phyloP scores from a whole-genome alignment of 208 protist genomes.

The Entamoeba histolytica region DNA sequence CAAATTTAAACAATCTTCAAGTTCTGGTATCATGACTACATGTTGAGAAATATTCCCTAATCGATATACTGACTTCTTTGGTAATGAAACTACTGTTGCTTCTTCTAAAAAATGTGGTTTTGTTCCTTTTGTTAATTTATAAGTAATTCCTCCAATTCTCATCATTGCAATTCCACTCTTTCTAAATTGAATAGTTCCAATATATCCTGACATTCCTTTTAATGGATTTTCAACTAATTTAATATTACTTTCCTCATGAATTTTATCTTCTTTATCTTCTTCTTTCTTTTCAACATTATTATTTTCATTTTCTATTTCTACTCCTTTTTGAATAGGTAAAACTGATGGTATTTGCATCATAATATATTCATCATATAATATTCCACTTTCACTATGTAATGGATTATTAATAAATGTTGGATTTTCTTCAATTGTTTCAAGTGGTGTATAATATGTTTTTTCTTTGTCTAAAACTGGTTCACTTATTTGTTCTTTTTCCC shows the following conservation, averaged over 20 bases:
- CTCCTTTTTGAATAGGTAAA: neutral
- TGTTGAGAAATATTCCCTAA: neutral
- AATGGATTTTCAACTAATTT: neutral
- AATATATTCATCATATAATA: neutral
- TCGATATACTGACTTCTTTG: neutral
- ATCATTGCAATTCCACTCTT: neutral
- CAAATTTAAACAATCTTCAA: neutral
- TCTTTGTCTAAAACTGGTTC: neutral
- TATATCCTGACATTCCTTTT: neutral
- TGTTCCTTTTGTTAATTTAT: neutral
- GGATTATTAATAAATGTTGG: neutral
- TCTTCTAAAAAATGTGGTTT: neutral
- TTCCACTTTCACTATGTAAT: neutral
- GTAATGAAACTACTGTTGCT: neutral
- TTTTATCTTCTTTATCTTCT: neutral
- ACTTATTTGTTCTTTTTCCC: neutral
- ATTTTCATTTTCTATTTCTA: neutral
- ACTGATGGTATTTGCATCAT: neutral
- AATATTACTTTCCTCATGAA: neutral
- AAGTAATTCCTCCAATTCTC: neutral
- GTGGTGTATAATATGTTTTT: neutral
- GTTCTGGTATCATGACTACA: neutral
- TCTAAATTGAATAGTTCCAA: neutral
- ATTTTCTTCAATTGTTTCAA: neutral
- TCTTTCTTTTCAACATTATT: neutral